Base-by-base conservation (phyloP, 305 asterid species). In the Solanum hybrid region DNA sequence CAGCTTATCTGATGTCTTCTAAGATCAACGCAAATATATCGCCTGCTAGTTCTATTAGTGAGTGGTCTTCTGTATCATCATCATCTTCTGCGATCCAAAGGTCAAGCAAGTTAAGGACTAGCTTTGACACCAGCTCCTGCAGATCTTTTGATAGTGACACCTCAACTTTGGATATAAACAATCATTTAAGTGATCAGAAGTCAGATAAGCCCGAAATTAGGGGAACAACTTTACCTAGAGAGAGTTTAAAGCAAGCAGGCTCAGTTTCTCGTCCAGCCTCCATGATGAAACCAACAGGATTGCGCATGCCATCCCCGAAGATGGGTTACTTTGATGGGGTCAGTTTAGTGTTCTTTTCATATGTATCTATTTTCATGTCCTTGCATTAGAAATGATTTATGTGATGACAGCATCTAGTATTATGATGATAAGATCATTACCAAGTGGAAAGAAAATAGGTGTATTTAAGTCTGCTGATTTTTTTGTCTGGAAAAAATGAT, bases 241-340 rank as follows among this genome's bases (percentile, higher is more conserved):
- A 91, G 90, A 91, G 61, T 76, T 84, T 91, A 57, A 95, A 86
- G 88, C 94, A 90, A 89, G 86, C 91, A 90, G 91, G 93, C 51
- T 70, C 77, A 41, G 76, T 92, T 90, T 87, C 94, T 90, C 91
- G 87, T 92, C 95, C 95, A 73, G 93, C 93, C 91, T 95, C 95
- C 7, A 57, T 51, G 39, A 57, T 84, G 37, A 95, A 92, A 93
- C 98, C 98, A 91, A 92, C 99, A 80, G 99, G 99, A 91, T 91
- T 98, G 77, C 97, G 98, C 88, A 88, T 94, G 98, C 99, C 99
- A 76, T 95, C 99, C 76, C 99, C 98, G 26, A 96, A 95, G 93
- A 95, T 98, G 91, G 99, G 99, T 79, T 96, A 90, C 93, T 98
- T 98, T 90, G 99, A 98, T 57, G 99, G 98, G 99, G 99, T 98